Base-by-base conservation (phyloP, 2,329 filamentous ascomycete genomes). In the Colletotrichum sp. region DNA sequence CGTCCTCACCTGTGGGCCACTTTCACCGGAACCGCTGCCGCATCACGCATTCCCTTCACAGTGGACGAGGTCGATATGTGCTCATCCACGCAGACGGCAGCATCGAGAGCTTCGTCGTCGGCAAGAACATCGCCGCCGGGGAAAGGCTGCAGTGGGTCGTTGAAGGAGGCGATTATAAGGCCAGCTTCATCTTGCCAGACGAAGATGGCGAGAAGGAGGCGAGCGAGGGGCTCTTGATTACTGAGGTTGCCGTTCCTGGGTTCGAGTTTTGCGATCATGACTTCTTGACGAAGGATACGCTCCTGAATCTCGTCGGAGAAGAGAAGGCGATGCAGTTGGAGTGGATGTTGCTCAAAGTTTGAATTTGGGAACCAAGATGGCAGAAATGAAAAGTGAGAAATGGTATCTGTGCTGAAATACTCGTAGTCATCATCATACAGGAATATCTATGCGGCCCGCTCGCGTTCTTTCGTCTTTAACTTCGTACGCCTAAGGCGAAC, bases 71-170 rank as follows among this genome's bases (percentile, higher is more conserved):
- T 1, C 83, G 89, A 19, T 94, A 94, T 81, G 90, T 94, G 3
- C 80, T 94, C 2, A 89, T 94, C 36, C 91, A 94, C 78, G 88
- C 88, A 64, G 87, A 87, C 74, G 89, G 89, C 60, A 83, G 87
- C 19, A 82, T 94, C n/a, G 92, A 94, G 83, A 90, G 86, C 8
- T 94, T 93, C 78, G 82, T 92, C 5, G 93, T 94, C 2, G 93
- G 92, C 0, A 86, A 85, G 15, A 84, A 93, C 80, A 84, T 94
- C 7, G 85, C 84, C 6, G 82, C 80, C 1, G 93, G 92, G 1
- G 93, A 94, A 85, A 89, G 81, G 81, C 78, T 93, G 80, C 91
- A 94, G 81, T 94, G 93, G 93, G 86, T 93, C 75, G 92, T 95
- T 9, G 91, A 93, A 69, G 92, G 93, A 0, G 92, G 91, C 6